Evolutionary conservation across 2,329 filamentous ascomycete genomes (phyloP).

Genomic region (Gaeumannomyces tritici): DNA sequence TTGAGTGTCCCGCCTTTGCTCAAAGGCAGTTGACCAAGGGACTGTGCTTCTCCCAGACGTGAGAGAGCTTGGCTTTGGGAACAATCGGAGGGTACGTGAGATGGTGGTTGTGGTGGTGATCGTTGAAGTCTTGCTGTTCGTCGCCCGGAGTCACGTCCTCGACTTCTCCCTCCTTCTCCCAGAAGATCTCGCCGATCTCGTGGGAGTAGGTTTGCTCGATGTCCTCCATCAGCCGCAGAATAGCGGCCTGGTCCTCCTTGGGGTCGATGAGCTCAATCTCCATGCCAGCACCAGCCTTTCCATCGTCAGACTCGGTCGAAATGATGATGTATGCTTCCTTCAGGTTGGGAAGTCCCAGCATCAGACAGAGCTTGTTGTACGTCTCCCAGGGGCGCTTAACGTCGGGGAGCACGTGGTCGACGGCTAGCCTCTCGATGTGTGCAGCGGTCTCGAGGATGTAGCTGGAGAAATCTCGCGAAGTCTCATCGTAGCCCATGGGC

Average conservation of each 20-base stretch:
- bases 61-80: constrained; percentile 2
- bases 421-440: constrained; percentile 26
- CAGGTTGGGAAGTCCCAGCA: constrained; percentile 29
- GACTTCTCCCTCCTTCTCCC: constrained; percentile 1
- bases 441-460: constrained; percentile 23
- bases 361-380: constrained; percentile 37
- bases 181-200: constrained; percentile 9
- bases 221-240: constrained; percentile 12
- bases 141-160: neutral
- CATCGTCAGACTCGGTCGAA: constrained; percentile 10
- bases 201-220: constrained; percentile 15
- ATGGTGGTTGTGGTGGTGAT: constrained; percentile 1
- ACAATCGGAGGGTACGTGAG: neutral
- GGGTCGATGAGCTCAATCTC: constrained; percentile 21
- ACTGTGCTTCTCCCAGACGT: constrained; percentile 1
- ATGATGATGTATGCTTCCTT: constrained; percentile 27
- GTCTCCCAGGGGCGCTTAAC: constrained; percentile 39
- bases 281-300: constrained; percentile 3
- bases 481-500: constrained; percentile 30
- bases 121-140: neutral
- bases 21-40: constrained; percentile 1
- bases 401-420: constrained; percentile 33
- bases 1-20: neutral
- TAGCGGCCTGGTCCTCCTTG: constrained; percentile 10
- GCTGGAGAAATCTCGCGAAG: constrained; percentile 28